Evolutionary conservation across 2,329 filamentous ascomycete species (phyloP).

Genomic region (Ascosphaera apis): DNA sequence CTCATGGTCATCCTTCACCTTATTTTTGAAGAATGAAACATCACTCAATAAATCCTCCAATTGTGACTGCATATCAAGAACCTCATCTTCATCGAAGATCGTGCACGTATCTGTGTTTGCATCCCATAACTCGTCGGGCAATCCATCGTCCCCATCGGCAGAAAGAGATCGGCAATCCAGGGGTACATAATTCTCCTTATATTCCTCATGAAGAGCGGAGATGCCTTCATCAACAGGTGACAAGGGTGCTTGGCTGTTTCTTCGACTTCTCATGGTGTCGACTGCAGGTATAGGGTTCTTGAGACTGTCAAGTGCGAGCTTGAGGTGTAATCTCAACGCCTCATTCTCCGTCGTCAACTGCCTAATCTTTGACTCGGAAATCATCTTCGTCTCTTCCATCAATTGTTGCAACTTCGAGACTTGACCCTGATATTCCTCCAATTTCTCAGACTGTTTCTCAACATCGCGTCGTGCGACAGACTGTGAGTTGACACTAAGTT

Average conservation of each 20-base stretch:
- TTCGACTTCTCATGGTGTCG: slow-evolving; percentile 12
- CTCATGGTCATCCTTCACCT: slow-evolving; percentile 53
- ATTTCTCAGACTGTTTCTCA: slow-evolving; percentile 52
- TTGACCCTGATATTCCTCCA: slow-evolving; percentile 87
- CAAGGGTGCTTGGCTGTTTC: slow-evolving; percentile 12
- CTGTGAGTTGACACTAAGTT: slow-evolving; percentile 45
- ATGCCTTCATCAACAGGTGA: slow-evolving; percentile 13
- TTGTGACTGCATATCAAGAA: slow-evolving; percentile 50
- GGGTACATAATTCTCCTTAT: slow-evolving; percentile 32
- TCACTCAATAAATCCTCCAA: slow-evolving; percentile 70
- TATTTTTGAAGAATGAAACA: slow-evolving; percentile 55
- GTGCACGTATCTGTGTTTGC: slow-evolving; percentile 8
- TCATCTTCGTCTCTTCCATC: slow-evolving; percentile 83
- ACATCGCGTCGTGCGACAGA: slow-evolving; percentile 50
- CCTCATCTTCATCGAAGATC: slow-evolving; percentile 16
- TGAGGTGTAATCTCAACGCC: slow-evolving; percentile 64
- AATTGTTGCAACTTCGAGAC: slow-evolving; percentile 77
- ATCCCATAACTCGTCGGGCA: slow-evolving; percentile 12
- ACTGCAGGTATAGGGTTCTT: slow-evolving; percentile 65
- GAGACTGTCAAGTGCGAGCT: slow-evolving; percentile 60
- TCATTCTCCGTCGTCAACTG: slow-evolving; percentile 79
- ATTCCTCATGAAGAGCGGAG: slow-evolving; percentile 29
- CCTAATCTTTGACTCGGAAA: slow-evolving; percentile 83
- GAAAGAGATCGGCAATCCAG: too few species aligned
- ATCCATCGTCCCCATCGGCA: too few species aligned